Evolutionary conservation across 106 monocot species (phyloP), one percentile per base, ranked within the genome.

Genomic region (Agapanthus africanus): DNA sequence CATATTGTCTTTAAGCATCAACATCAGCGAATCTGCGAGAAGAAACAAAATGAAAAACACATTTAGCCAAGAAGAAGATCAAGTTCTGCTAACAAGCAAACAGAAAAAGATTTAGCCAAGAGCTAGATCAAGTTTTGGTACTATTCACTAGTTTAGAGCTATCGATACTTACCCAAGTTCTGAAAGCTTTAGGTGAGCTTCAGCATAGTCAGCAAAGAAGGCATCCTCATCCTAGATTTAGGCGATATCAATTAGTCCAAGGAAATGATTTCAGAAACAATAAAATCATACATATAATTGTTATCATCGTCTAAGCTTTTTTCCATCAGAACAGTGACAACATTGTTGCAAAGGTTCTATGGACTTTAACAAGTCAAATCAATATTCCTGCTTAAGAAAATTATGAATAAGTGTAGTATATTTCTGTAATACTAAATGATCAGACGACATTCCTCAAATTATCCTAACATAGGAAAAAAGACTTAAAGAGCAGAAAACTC

Each of bases 181-280:
- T 13, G 97, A 92, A 59, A 92, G 92, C 87, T 91, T 89, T 67
- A 91, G 61, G 67, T 97, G 97, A 38, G 97, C 84, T 74, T 92
- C 87, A 22, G 80, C 73, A 40, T 97, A 97, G 54, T 97, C 97
- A 7, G 76, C 87, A 78, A 92, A 97, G 84, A 97, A 97, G 42
- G 97, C 92, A 84, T 92, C 87, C 77, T 92, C 97, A 83, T 92
- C 91, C 95, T 95, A 47, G 0, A 61, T 4, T 47, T 47, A 37
- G 31, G 1, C 30, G 1, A 21, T 50, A 57, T 8, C 15, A 37
- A n/a, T 63, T 19, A 37, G 63, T 19, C 6, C 7, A 14, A 37
- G 19, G 7, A 39, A 38, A 13, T 1, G 7, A 47, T 3, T 15
- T 4, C 42, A 42, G 46, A 47, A 19, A 2, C n/a, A n/a, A n/a